These are phyloP conservation scores for Nyssa sinensis DNA, from an alignment of 148 eudicot genomes.

Conservation along the genomic window DNA sequence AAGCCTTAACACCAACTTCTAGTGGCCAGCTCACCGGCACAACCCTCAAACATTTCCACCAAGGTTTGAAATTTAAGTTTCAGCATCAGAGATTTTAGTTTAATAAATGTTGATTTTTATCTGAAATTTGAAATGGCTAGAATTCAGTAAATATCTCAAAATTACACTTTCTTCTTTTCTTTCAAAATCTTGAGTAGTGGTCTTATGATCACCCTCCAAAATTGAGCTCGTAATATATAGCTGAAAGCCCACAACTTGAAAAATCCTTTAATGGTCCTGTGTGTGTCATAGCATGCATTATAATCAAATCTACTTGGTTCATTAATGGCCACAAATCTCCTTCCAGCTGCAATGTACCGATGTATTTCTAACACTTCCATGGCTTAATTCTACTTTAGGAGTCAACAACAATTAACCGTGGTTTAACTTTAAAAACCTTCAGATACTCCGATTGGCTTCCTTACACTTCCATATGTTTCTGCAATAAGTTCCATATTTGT, in stretches of 20 bases:
- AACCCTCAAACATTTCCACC: too few relatives aligned
- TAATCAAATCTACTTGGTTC: background rate
- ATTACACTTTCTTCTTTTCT: background rate
- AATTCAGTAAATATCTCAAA: background rate
- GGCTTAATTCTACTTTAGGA: background rate
- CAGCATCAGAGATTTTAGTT: too few relatives aligned
- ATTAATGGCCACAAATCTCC: background rate
- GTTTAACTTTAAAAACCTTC: background rate
- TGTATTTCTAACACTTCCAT: too few relatives aligned
- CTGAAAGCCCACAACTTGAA: background rate
- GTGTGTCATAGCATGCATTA: background rate
- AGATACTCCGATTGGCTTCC: background rate
- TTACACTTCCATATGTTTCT: too few relatives aligned
- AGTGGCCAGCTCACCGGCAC: too few relatives aligned
- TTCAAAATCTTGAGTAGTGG: background rate
- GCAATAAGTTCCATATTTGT: too few relatives aligned
- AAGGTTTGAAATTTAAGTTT: too few relatives aligned
- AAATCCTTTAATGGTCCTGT: background rate
- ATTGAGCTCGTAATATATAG: background rate
- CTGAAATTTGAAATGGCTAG: background rate
- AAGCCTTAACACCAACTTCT: too few relatives aligned
- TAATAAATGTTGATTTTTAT: too few relatives aligned
- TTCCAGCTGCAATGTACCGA: background rate
- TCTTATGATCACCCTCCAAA: background rate
- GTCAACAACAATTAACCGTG: background rate